phyloP scores from a whole-genome alignment of 345 rosid genomes.

The Lepidium sativum region DNA sequence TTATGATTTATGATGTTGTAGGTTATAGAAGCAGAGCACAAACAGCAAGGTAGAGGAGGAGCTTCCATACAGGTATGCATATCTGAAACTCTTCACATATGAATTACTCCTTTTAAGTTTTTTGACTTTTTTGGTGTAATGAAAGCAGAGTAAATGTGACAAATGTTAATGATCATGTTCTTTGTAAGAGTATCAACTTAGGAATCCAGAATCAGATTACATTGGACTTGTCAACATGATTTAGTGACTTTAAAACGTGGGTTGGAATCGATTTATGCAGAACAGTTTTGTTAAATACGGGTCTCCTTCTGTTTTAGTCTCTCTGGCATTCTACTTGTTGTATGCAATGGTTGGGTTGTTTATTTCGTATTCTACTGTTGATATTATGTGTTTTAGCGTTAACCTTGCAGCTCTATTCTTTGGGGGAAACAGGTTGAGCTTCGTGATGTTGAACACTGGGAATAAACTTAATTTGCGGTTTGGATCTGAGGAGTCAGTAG shows the following conservation, averaged over 20 bases:
- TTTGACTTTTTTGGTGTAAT: neutral
- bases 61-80: slow-evolving; percentile 67
- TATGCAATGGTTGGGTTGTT: neutral
- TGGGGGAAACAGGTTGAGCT: slow-evolving; percentile 61
- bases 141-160: neutral
- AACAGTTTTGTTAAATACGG: neutral
- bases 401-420: neutral
- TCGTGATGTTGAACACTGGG: slow-evolving; percentile 86
- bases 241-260: neutral
- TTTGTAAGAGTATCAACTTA: neutral
- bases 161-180: neutral
- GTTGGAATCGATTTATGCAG: neutral
- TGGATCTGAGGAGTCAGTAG: slow-evolving; percentile 80
- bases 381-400: neutral
- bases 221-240: neutral
- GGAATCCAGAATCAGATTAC: neutral
- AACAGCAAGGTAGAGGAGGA: slow-evolving; percentile 91
- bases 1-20: slow-evolving; percentile 12
- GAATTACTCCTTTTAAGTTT: too few relatives aligned
- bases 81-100: too few relatives aligned
- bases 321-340: neutral
- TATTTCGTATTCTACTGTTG: neutral
- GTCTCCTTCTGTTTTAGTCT: neutral
- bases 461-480: slow-evolving; percentile 74
- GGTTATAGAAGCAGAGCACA: slow-evolving; percentile 79